Evolutionary conservation across 371 early-diverging fungal genomes (phyloP).

Genomic region (Syncephalis fuscata): DNA sequence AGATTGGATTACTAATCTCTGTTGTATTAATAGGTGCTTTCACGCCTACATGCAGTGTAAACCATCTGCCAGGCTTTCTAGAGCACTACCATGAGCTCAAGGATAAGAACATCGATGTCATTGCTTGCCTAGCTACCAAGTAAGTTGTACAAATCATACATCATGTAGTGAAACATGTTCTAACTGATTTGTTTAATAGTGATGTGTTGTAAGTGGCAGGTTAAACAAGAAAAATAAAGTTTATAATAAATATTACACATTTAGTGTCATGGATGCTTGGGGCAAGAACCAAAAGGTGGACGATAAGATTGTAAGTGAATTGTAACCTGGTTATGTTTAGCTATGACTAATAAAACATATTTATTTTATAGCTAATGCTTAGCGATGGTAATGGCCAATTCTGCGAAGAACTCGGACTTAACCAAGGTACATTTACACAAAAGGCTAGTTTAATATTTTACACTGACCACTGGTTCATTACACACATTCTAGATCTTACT

Average conservation of each 20-base stretch:
- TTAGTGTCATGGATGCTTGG: constrained; percentile 57
- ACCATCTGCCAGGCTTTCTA: constrained; percentile 54
- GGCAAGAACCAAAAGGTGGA: constrained; percentile 37
- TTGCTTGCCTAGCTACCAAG: constrained; percentile 34
- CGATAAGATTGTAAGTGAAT: constrained; percentile 9
- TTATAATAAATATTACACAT: not conserved
- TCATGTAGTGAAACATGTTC: not conserved
- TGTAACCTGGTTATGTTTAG: not conserved
- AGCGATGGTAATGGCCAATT: constrained; percentile 52
- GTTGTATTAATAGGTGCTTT: constrained; percentile 27
- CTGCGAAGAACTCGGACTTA: constrained; percentile 39
- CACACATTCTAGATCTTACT: constrained; percentile 12
- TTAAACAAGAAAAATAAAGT: not conserved
- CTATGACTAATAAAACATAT: constrained; percentile 7
- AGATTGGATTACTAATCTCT: constrained; percentile 1
- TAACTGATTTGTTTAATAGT: not conserved
- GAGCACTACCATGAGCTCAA: constrained; percentile 26
- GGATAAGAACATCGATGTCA: constrained; percentile 38
- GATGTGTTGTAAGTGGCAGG: not conserved
- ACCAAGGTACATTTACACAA: constrained; percentile 22
- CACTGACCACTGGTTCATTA: constrained; percentile 2
- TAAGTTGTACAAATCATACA: constrained; percentile 18
- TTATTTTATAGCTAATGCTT: constrained; percentile 31
- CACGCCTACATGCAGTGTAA: constrained; percentile 63
- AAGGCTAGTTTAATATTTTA: not conserved